These are phyloP conservation scores for Agaricus blazei DNA, from an alignment of 768 basidiomycete species.

Conservation along the genomic window DNA sequence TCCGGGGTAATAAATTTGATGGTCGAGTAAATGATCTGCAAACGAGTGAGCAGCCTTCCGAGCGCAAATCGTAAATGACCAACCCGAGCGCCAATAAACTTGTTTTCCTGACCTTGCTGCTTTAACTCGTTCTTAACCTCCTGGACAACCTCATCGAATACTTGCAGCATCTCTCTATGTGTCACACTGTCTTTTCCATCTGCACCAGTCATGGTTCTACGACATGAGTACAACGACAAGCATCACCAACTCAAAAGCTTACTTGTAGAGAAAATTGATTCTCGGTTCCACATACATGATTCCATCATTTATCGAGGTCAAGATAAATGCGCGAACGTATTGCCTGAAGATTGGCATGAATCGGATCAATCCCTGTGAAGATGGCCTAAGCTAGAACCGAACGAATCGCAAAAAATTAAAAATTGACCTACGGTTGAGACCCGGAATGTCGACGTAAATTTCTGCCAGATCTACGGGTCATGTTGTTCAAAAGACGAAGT, in stretches of 20 bases:
- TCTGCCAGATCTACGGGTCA: constrained; percentile 62
- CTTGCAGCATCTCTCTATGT: constrained; percentile 53
- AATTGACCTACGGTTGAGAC: constrained; percentile 39
- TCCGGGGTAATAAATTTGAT: constrained; percentile 50
- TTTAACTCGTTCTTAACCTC: constrained; percentile 51
- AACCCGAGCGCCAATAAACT: constrained; percentile 66
- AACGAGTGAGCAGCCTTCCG: background rate
- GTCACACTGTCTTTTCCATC: constrained; percentile 54
- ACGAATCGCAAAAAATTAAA: background rate
- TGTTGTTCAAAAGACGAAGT: background rate
- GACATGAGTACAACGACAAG: background rate
- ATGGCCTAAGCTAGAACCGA: background rate
- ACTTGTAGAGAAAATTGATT: constrained; percentile 61
- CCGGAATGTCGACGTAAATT: constrained; percentile 53
- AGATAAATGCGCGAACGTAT: constrained; percentile 60
- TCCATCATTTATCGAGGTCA: constrained; percentile 63
- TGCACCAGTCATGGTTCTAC: constrained; percentile 49
- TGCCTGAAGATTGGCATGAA: constrained; percentile 57
- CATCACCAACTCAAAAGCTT: constrained; percentile 12
- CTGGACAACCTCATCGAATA: constrained; percentile 46
- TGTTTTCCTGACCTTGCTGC: constrained; percentile 46
- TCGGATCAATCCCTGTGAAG: constrained; percentile 35
- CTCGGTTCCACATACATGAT: constrained; percentile 67
- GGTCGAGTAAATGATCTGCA: constrained; percentile 70
- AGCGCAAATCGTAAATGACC: constrained; percentile 1